Percentiles rank a stretch among this genome's conserved stretches.
These are phyloP conservation scores for Uncinocarpus reesii DNA, from an alignment of 2,329 filamentous ascomycete species.

Conservation along the genomic window DNA sequence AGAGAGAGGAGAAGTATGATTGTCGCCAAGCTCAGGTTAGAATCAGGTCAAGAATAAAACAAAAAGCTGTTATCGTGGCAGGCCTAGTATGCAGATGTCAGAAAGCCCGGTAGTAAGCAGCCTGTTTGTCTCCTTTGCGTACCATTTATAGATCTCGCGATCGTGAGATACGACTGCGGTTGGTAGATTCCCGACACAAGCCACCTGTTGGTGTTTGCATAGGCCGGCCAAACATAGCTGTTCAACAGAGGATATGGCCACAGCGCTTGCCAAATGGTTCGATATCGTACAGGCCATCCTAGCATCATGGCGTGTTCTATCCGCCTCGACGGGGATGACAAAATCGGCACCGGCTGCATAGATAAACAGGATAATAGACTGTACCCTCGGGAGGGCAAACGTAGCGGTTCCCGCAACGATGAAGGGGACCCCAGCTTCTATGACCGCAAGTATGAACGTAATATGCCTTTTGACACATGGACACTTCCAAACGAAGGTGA, in stretches of 20 bases:
- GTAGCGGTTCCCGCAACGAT: conserved; percentile 16
- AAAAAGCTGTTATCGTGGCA: not conserved
- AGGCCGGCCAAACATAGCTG: too few relatives aligned
- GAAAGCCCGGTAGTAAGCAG: not conserved
- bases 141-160: not conserved
- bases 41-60: not conserved
- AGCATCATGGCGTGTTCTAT: not conserved
- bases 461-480: conserved; percentile 18
- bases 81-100: not conserved
- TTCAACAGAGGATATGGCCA: too few relatives aligned
- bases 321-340: conserved; percentile 13
- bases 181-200: too few relatives aligned
- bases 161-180: too few relatives aligned
- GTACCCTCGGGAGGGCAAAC: conserved; percentile 15
- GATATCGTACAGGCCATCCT: too few relatives aligned
- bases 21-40: too few relatives aligned
- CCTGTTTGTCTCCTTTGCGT: not conserved
- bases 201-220: too few relatives aligned
- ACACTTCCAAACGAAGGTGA: not conserved
- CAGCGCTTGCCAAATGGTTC: too few relatives aligned
- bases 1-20: too few relatives aligned
- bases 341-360: conserved; percentile 15
- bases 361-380: conserved; percentile 12
- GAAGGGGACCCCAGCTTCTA: conserved; percentile 17
- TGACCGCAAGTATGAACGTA: conserved; percentile 18